Evolutionary conservation across 225 moss, liverwort and hornwort species (phyloP).

Genomic region (Polytrichum commune): DNA sequence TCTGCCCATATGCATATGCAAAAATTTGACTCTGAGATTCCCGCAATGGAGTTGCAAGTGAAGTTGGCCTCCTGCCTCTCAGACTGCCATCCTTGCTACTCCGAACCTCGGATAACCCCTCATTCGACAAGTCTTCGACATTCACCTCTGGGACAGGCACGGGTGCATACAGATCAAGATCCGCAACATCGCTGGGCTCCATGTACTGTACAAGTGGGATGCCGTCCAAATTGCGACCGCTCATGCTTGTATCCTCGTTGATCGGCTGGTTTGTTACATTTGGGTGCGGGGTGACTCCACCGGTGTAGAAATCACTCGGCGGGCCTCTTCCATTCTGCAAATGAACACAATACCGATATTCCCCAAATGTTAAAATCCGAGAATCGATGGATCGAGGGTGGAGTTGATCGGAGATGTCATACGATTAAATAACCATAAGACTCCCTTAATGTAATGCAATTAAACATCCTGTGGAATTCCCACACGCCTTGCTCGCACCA

Average conservation of each 20-base stretch:
- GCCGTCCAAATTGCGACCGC: conserved; percentile 25
- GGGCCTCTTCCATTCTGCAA: not conserved
- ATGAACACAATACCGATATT: not conserved
- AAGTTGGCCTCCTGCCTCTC: conserved; percentile 28
- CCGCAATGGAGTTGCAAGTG: conserved; percentile 23
- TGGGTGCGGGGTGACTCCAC: conserved; percentile 2
- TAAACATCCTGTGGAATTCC: no score
- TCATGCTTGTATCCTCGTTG: conserved; percentile 21
- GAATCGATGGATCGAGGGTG: no score
- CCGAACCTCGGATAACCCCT: conserved; percentile 13
- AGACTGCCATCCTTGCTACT: conserved; percentile 21
- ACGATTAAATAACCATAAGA: no score
- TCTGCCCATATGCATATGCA: conserved; percentile 86
- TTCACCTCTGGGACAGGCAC: conserved; percentile 34
- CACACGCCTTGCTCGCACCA: no score
- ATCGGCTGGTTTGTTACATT: conserved; percentile 27
- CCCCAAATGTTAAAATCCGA: no score
- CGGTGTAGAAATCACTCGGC: not conserved
- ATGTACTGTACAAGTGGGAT: conserved; percentile 12
- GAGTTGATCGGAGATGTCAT: no score
- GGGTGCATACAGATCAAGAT: conserved; percentile 70
- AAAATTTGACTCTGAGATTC: conserved; percentile 75
- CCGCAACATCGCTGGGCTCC: conserved; percentile 22
- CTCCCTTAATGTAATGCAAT: no score
- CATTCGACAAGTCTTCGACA: conserved; percentile 17